A percentile compares a stretch with the other conserved stretches of the same genome.
Conservation (phyloP, 768 basidiomycete species). For the Hypholoma fasciculare region DNA sequence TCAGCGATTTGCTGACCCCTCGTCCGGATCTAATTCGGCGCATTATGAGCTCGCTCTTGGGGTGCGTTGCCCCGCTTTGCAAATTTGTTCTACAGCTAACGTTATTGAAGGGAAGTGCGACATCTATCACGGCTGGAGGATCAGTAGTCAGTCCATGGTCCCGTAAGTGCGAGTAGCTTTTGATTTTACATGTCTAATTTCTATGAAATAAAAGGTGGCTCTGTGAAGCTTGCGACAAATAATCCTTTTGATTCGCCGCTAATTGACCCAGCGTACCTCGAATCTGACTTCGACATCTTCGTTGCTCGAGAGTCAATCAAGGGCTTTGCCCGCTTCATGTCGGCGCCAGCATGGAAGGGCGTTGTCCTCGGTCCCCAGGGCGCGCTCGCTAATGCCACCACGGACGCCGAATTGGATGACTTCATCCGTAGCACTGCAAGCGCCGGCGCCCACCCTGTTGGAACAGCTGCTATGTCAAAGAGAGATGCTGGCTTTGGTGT, state of each 20-base stretch:
- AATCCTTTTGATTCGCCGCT: constrained; percentile 42
- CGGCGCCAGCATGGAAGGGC: constrained; percentile 24
- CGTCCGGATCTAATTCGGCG: constrained; percentile 32
- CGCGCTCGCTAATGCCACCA: constrained; percentile 15
- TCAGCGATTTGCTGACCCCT: constrained; percentile 30
- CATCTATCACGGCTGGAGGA: constrained; percentile 4
- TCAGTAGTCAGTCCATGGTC: constrained; percentile 4
- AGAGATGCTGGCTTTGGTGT: constrained; percentile 25
- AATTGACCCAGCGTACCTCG: constrained; percentile 50
- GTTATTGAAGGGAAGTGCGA: constrained; percentile 4
- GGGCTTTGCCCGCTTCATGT: constrained; percentile 17
- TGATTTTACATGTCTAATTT: constrained; percentile 8
- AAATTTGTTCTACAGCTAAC: neutral
- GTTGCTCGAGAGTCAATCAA: constrained; percentile 23
- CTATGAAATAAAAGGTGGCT: constrained; percentile 13
- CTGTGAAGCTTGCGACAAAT: constrained; percentile 34
- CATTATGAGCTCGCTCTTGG: constrained; percentile 35
- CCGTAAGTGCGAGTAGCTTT: constrained; percentile 1
- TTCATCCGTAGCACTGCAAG: constrained; percentile 13
- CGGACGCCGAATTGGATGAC: constrained; percentile 22
- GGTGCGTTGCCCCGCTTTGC: constrained; percentile 19
- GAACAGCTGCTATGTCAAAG: constrained; percentile 27
- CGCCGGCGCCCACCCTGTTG: constrained; percentile 25
- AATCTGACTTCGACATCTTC: constrained; percentile 23
- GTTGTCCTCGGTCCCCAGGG: constrained; percentile 22